Base-by-base conservation (phyloP, 352 stramenopile species). In the Phytopythium montanum region DNA sequence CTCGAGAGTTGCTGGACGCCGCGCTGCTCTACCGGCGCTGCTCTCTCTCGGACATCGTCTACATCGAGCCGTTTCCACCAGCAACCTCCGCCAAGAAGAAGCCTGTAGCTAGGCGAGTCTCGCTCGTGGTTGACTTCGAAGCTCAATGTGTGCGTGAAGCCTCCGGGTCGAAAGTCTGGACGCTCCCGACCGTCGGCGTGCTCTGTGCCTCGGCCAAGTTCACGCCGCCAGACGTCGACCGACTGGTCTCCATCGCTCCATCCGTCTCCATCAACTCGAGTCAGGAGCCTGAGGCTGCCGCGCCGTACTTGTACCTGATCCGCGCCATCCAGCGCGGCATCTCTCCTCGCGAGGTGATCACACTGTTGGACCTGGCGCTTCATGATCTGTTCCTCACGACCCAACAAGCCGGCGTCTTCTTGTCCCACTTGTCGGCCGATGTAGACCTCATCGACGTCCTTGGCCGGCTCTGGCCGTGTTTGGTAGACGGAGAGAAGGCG, bases 391-490 rank as follows among this genome's bases (percentile, higher is more conserved):
- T 76, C 41, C 42, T 91, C 41, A 79, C 69, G 8, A 77, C 70
- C 1, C 42, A 54, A 0, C 68, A 79, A 6, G 77, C 80, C 2
- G 53, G 62, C 2, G 61, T 81, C 26, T 84, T 89, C 45, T 64
- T 91, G 3, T 55, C 51, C 0, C 62, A 73, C 13, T 56, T 91
- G 6, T 55, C 67, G 5, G 46, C 56, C 6, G 61, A 59, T 3
- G 58, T 88, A n/a, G 75, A 81, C 23, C 61, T 74, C 8, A 65
- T 91, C 0, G 77, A 88, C 29, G 72, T 91, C 39, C 31, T 89
- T n/a, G 79, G 70, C 19, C 64, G 73, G 46, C 60, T 85, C 2
- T 85, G 76, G 79, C 56, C 75, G 19, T 85, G 75, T 60, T 26
- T 91, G 18, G 60, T 82, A 1, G 77, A 91, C 29, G 79, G 81